phyloP scores from a whole-genome alignment of 306 rosid species.

The Cucurbita argyrosperma region DNA sequence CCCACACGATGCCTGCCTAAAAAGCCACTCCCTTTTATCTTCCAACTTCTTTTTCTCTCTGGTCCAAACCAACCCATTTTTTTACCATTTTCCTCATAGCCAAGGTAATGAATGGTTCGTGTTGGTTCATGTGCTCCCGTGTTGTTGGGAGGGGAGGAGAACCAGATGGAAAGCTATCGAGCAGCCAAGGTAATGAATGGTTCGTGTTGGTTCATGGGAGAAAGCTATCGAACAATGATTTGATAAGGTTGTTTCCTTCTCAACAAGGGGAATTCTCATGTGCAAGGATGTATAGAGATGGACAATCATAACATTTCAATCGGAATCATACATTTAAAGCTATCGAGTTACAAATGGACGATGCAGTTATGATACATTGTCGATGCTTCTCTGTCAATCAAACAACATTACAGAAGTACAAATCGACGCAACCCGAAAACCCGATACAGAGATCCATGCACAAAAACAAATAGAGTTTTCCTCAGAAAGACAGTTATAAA shows the following conservation, averaged over 20 bases:
- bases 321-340: background rate
- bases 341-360: background rate
- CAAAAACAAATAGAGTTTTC: background rate
- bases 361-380: constrained; percentile 3
- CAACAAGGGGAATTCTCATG: background rate
- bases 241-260: background rate
- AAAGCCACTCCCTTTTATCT: background rate
- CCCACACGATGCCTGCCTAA: constrained; percentile 1
- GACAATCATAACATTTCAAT: background rate
- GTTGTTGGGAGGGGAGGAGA: background rate
- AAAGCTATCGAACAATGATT: background rate
- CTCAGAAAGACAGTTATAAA: background rate
- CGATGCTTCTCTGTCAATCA: background rate
- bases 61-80: background rate
- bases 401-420: background rate
- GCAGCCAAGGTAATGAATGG: no score
- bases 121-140: background rate
- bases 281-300: background rate
- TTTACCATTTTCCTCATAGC: background rate
- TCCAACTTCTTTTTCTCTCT: background rate
- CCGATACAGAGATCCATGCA: background rate
- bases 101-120: background rate
- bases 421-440: background rate
- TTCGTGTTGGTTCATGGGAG: no score
- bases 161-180: background rate